Percentiles rank a stretch among this genome's conserved stretches.
Conservation (phyloP, 371 early-diverging fungal species). For the Rhizopus sp. region DNA sequence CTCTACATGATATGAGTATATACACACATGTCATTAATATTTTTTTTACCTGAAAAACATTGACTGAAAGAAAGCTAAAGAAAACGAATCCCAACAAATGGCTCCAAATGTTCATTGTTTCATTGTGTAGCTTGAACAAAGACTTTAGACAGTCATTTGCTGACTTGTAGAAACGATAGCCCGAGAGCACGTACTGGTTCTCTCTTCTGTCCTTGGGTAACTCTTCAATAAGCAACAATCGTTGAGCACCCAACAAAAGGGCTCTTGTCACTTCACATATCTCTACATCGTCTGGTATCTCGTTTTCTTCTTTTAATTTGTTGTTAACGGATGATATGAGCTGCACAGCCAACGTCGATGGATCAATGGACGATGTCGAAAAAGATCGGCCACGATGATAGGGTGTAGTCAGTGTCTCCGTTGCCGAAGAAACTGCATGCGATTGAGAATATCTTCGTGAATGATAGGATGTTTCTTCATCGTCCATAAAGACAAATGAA, state of each 20-base stretch:
- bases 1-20: constrained; percentile 17
- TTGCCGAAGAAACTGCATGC: constrained; percentile 16
- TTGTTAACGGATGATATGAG: constrained; percentile 43
- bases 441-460: constrained; percentile 33
- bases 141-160: constrained; percentile 61
- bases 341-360: constrained; percentile 36
- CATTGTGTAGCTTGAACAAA: constrained; percentile 70
- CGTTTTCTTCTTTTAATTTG: constrained; percentile 24
- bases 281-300: constrained; percentile 32
- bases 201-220: constrained; percentile 68
- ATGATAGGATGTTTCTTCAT: constrained; percentile 15
- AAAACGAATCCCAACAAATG: constrained; percentile 68
- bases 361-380: constrained; percentile 25
- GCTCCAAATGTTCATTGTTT: constrained; percentile 76
- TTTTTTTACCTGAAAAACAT: constrained; percentile 48
- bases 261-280: constrained; percentile 59
- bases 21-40: not conserved
- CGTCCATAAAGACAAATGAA: constrained; percentile 11
- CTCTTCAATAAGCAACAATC: constrained; percentile 62
- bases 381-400: constrained; percentile 24
- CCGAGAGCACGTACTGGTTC: constrained; percentile 66
- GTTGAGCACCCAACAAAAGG: constrained; percentile 57
- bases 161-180: constrained; percentile 63
- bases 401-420: constrained; percentile 24
- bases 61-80: constrained; percentile 53